phyloP scores from a whole-genome alignment of 208 protist species.

The Crithidia acanthocephali region DNA sequence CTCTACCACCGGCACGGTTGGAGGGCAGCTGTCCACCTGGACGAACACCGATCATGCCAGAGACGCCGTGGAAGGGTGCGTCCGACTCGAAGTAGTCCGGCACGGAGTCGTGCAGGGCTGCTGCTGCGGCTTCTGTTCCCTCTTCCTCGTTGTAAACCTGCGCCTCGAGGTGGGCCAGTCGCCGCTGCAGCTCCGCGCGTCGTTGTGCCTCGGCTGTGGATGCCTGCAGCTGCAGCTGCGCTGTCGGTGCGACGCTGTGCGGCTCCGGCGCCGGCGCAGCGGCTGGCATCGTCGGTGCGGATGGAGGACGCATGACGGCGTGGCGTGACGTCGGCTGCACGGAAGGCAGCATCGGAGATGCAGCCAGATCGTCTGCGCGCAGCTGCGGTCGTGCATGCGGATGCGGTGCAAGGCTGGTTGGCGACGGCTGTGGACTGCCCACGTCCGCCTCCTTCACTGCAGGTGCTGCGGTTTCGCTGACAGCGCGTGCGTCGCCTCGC shows the following conservation, averaged over 20 bases:
- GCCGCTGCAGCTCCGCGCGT: conserved; percentile 6
- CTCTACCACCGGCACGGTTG: neutral
- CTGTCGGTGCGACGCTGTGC: neutral
- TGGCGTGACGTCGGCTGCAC: too few relatives aligned
- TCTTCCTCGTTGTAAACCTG: neutral
- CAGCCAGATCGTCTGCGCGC: neutral
- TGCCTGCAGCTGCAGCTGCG: neutral
- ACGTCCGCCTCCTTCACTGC: neutral
- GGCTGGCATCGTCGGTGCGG: too few relatives aligned
- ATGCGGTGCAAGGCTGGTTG: neutral
- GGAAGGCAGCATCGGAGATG: neutral
- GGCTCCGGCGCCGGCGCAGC: neutral
- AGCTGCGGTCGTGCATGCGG: neutral
- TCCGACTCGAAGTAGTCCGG: conserved; percentile 22
- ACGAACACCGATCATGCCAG: neutral
- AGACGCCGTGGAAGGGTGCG: neutral
- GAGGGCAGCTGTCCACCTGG: neutral
- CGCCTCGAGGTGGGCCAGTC: conserved; percentile 11
- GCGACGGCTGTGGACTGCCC: neutral
- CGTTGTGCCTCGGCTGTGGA: conserved; percentile 7
- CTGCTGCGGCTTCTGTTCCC: neutral
- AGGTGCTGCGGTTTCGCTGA: neutral
- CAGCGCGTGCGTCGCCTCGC: neutral
- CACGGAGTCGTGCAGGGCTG: neutral
- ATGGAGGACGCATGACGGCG: too few relatives aligned